Evolutionary conservation across 192 early-diverging fungal species (phyloP).

Genomic region (Linnemannia hyalina): DNA sequence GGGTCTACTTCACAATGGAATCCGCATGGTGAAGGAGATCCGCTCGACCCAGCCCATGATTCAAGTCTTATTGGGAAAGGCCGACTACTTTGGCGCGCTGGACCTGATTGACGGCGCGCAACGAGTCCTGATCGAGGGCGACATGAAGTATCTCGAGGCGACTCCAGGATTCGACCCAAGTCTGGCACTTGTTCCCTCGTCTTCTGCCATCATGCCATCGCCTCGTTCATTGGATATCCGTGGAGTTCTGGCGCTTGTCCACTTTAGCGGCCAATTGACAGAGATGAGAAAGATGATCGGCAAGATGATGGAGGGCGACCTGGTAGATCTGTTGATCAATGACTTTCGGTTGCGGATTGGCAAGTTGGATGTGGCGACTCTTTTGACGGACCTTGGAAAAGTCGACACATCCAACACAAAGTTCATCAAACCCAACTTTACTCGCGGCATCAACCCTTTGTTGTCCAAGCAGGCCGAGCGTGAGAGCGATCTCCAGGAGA

Average conservation of each 20-base stretch:
- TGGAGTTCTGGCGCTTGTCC: slow-evolving; percentile 67
- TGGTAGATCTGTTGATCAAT: slow-evolving; percentile 70
- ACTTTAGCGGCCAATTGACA: slow-evolving; percentile 72
- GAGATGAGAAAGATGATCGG: slow-evolving; percentile 76
- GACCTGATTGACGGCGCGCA: slow-evolving; percentile 90
- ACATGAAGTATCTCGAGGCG: slow-evolving; percentile 55
- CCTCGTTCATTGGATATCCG: slow-evolving; percentile 69
- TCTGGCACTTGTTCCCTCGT: slow-evolving; percentile 54
- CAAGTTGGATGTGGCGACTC: slow-evolving; percentile 60
- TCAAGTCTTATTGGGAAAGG: slow-evolving; percentile 82
- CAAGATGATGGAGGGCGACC: slow-evolving; percentile 82
- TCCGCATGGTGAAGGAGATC: slow-evolving; percentile 82
- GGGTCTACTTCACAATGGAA: slow-evolving; percentile 71
- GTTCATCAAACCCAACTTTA: slow-evolving; percentile 48
- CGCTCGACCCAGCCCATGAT: slow-evolving; percentile 86
- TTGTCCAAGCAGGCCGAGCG: slow-evolving; percentile 42
- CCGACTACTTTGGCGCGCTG: slow-evolving; percentile 90
- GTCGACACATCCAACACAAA: slow-evolving; percentile 53
- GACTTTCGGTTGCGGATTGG: slow-evolving; percentile 72
- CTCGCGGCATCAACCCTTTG: slow-evolving; percentile 44
- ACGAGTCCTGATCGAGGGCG: slow-evolving; percentile 64
- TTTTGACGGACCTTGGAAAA: slow-evolving; percentile 38
- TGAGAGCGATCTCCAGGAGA: slow-evolving; percentile 60
- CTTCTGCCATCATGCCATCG: slow-evolving; percentile 54
- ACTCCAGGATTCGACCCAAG: slow-evolving; percentile 44